Base-by-base conservation (phyloP, 1,284 basidiomycete genomes). In the Crucibulum cyathiforme region DNA sequence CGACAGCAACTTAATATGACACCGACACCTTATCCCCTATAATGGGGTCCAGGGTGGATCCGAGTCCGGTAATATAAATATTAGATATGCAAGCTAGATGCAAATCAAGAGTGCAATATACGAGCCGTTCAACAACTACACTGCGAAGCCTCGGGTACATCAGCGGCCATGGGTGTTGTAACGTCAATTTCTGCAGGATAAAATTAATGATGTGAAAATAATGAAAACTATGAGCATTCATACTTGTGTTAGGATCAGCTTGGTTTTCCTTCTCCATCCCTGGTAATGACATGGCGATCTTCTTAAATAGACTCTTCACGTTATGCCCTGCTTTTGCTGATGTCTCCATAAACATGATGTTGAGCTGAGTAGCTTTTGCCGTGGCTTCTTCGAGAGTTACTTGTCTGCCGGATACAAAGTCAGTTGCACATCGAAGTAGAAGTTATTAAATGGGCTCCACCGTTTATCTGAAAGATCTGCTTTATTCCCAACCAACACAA, bases 281-380 rank as follows among this genome's bases (percentile, higher is more conserved):
- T 7, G 98, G 98, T 58, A 99, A 79, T 3, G 96, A 96, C 89
- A 98, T 92, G 0, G 98, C 98, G 67, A 99, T 99, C 85, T 98
- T 99, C 82, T 98, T 95, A 86, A 99, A 99, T 63, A 99, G 79
- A 63, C 93, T 93, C 83, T 99, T 99, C 66, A 99, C 98, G 68
- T 99, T 99, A 77, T 99, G 97, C 2, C 98, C 98, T 3, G 98
- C 98, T 76, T 99, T 99, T 38, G 98, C 98, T 37, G 95, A 98
- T 5, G 98, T 99, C 80, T 99, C 98, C 90, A 99, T 98, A 73
- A 98, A 98, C 93, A 99, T 95, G 70, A 99, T 93, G 71, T 92
- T 92, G 63, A 98, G 83, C 74, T 98, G 92, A 56, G 94, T 92
- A n/a, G 96, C 88, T 71, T 95, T 94, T 60, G 92, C 89, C 53